Percentiles rank a stretch among this genome's conserved stretches.
These are phyloP conservation scores for Ceratobasidium sp. DNA, from an alignment of 1,284 basidiomycete species.

Conservation along the genomic window DNA sequence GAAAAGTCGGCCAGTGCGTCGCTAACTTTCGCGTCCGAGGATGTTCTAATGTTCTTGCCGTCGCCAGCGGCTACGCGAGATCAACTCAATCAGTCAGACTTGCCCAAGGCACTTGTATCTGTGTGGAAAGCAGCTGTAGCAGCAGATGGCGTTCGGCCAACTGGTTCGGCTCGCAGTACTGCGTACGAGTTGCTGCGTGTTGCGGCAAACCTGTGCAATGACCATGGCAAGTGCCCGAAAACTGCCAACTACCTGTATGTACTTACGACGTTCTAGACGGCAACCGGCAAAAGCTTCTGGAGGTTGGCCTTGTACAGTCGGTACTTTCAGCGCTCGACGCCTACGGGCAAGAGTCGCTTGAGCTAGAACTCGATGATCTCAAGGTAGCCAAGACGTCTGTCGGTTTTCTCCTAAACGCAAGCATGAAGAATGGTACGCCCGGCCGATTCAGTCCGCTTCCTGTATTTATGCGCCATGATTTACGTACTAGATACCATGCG, in stretches of 20 bases:
- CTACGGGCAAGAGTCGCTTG: conserved; percentile 63
- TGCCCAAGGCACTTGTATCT: conserved; percentile 20
- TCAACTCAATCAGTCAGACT: conserved; percentile 16
- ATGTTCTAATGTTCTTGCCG: background rate
- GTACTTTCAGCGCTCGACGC: conserved; percentile 75
- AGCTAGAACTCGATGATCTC: conserved; percentile 65
- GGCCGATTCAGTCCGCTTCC: background rate
- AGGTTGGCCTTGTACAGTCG: conserved; percentile 74
- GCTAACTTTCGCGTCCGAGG: background rate
- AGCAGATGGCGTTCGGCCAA: conserved; percentile 54
- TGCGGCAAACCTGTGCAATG: conserved; percentile 82
- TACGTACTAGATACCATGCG: conserved; percentile 73
- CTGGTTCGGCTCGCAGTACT: conserved; percentile 61
- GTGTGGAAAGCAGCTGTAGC: conserved; percentile 35
- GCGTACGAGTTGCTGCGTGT: conserved; percentile 78
- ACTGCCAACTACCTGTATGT: background rate
- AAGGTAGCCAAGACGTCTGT: conserved; percentile 81
- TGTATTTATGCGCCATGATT: conserved; percentile 24
- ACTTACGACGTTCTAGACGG: conserved; percentile 50
- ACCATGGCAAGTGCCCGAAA: conserved; percentile 68
- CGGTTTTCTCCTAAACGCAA: conserved; percentile 83
- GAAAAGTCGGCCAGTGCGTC: conserved; percentile 23
- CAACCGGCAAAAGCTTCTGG: conserved; percentile 76
- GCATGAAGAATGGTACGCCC: conserved; percentile 77
- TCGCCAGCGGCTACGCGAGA: conserved; percentile 25